phyloP scores from a whole-genome alignment of 1,284 basidiomycete species.

The Meira nashicola region DNA sequence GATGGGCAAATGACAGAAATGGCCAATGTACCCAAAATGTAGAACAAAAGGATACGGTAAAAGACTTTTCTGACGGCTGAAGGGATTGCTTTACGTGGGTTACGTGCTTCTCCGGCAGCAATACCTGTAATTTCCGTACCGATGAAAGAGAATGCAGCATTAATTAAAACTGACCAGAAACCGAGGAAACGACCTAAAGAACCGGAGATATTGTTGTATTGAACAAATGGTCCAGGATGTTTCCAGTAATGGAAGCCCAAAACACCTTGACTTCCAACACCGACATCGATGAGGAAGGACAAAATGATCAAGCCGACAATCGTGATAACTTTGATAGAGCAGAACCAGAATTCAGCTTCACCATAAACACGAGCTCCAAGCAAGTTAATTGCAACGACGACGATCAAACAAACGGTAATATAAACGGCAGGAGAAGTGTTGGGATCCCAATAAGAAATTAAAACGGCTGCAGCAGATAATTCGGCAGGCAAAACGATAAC shows the following conservation, averaged over 20 bases:
- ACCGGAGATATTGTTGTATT: constrained; percentile 56
- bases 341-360: constrained; percentile 56
- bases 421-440: constrained; percentile 29
- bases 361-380: constrained; percentile 58
- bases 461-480: constrained; percentile 68
- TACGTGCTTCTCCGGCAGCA: constrained; percentile 64
- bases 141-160: constrained; percentile 76
- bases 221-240: constrained; percentile 54
- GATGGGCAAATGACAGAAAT: constrained; percentile 41
- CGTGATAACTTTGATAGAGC: constrained; percentile 48
- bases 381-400: constrained; percentile 71
- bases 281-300: constrained; percentile 42
- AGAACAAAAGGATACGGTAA: constrained; percentile 38
- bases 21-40: constrained; percentile 54
- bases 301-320: constrained; percentile 48
- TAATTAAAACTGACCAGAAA: constrained; percentile 50
- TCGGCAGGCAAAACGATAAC: constrained; percentile 63
- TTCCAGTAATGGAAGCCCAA: constrained; percentile 30
- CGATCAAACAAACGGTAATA: constrained; percentile 72
- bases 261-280: constrained; percentile 22
- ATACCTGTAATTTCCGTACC: constrained; percentile 80
- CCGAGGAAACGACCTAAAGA: constrained; percentile 58
- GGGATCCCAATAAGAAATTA: constrained; percentile 53
- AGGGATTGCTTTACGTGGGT: constrained; percentile 53
- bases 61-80: constrained; percentile 32